phyloP scores from a whole-genome alignment of 176 grass and related monocot genomes.

The Eremochloa ophiuroides region DNA sequence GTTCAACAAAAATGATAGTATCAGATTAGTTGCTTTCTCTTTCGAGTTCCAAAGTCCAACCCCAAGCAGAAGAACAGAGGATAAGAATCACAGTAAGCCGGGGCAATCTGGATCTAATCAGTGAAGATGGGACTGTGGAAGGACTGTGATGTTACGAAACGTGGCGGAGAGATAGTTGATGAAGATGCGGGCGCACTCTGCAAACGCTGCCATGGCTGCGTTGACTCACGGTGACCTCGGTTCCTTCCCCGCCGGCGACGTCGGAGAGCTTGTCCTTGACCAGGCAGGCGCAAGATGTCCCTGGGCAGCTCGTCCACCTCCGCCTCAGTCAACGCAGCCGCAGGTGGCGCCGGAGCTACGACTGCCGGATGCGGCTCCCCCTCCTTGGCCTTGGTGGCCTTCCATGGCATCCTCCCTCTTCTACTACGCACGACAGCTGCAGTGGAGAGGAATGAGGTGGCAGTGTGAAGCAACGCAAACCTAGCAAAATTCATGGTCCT shows the following conservation, averaged over 20 bases:
- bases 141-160: conserved; percentile 16
- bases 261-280: conserved; percentile 80
- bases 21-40: not conserved
- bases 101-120: not conserved
- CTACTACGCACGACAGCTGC: too few species aligned
- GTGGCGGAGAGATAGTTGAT: conserved; percentile 98
- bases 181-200: conserved; percentile 90
- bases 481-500: too few species aligned
- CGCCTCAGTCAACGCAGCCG: too few species aligned
- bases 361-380: too few species aligned
- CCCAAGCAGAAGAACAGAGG: not conserved
- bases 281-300: too few species aligned
- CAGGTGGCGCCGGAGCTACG: too few species aligned
- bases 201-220: conserved; percentile 71
- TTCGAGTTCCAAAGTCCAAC: not conserved
- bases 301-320: too few species aligned
- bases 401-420: too few species aligned
- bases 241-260: conserved; percentile 35
- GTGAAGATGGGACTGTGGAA: not conserved
- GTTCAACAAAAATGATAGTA: not conserved
- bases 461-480: too few species aligned
- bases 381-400: too few species aligned
- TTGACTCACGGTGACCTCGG: conserved; percentile 63
- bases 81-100: not conserved
- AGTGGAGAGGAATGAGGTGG: too few species aligned